Evolutionary conservation across 441 rosid genomes (phyloP), one percentile per base, ranked within the genome.

Genomic region (Erodium trifolium): DNA sequence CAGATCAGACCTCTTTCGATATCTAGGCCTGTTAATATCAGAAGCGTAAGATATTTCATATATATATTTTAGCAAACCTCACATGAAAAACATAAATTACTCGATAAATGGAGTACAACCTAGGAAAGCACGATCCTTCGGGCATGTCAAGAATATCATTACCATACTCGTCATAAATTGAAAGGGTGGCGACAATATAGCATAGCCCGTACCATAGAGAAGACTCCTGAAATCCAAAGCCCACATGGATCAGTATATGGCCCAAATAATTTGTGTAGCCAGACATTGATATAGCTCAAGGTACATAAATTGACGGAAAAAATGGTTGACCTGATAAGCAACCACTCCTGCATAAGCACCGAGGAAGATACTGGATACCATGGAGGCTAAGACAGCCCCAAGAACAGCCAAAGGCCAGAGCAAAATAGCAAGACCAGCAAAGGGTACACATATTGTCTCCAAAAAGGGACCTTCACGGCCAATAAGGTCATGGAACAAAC

Each of bases 381-480:
- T 63, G 66, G 78, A 75, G 65, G 59, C 78, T 63, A 75, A 63
- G 17, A 75, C 66, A 17, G 74, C 78, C 35, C 78, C 74, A 2
- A 66, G 68, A 19, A 75, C 74, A 27, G 78, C 78, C 67, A 75
- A n/a, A n/a, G 78, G 78, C 78, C 78, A 75, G 53, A 75, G 71
- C 35, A 75, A 60, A 64, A 75, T 71, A 29, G 78, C 74, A 31
- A 75, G 78, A 51, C 78, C 78, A 0, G 78, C 78, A 60, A 75
- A 70, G 39, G 78, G 78, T 27, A 75, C 78, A 63, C 78, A 75
- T 35, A 75, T 67, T 19, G 78, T 75, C 68, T 71, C 78, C 67
- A 75, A 65, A 74, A 75, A 75, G 39, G 78, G 78, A 9, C 78
- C 78, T 49, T 75, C 78, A 11, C 78, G 78, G 8, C 78, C 78